phyloP scores from a whole-genome alignment of 2,329 filamentous ascomycete genomes.

The Onygena corvina region DNA sequence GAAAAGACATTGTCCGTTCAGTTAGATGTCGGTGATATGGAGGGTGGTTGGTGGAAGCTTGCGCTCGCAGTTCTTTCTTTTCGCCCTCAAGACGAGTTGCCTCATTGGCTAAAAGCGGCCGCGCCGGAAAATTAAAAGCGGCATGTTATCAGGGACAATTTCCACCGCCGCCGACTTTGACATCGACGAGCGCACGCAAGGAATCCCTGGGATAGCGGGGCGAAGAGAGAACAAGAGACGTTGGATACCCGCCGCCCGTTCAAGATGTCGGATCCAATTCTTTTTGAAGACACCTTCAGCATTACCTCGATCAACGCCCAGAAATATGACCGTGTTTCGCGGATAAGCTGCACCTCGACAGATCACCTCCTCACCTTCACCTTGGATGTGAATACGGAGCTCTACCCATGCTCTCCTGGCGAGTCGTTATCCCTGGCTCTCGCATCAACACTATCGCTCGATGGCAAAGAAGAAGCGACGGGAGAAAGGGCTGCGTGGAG shows the following conservation, averaged over 20 bases:
- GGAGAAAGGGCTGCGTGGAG: constrained; percentile 59
- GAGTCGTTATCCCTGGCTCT: constrained; percentile 72
- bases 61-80: not conserved
- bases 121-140: constrained; percentile 2
- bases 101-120: constrained; percentile 1
- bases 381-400: constrained; percentile 87
- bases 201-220: too few relatives aligned
- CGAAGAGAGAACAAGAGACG: not conserved
- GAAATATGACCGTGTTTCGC: constrained; percentile 92
- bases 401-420: constrained; percentile 64
- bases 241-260: constrained; percentile 14
- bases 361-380: constrained; percentile 65
- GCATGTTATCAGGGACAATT: not conserved
- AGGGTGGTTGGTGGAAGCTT: not conserved
- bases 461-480: constrained; percentile 64
- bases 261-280: constrained; percentile 68
- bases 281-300: constrained; percentile 87
- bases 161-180: too few relatives aligned
- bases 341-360: constrained; percentile 62
- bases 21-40: not conserved
- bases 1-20: constrained; percentile 47
- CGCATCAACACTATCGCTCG: constrained; percentile 72
- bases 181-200: too few relatives aligned
- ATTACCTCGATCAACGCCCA: constrained; percentile 65
- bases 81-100: not conserved